Evolutionary conservation across 2,329 filamentous ascomycete genomes (phyloP), one percentile per base, ranked within the genome.

Genomic region (Aspergillus sp.): DNA sequence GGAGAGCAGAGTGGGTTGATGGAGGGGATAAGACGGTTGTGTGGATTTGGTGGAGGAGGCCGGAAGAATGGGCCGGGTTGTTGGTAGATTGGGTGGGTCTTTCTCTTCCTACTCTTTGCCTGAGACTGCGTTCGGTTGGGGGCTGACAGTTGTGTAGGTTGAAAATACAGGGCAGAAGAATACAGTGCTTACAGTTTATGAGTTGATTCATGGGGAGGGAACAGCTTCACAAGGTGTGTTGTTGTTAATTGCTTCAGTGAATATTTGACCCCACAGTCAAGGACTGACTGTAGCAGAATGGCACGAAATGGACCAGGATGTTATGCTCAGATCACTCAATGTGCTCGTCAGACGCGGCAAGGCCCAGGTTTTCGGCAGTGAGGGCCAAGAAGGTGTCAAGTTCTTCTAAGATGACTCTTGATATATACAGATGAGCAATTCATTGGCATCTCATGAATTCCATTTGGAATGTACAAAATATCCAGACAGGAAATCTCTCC

Each of bases 381-480:
- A 91, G 59, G 88, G 91, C 63, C 86, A 87, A 50, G 81, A 86
- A 60, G 93, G 93, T 59, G 88, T 97, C 54, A 98, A 98, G 73
- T 97, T 98, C 73, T 97, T 97, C 65, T 96, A 73, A 19, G 27
- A 6, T 7, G 34, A 34, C 32, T 34, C 32, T 8, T n/a, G 5
- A 10, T n/a, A 34, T 5, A 34, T 34, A n/a, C 32, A 19, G n/a
- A 19, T 36, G n/a, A 5, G n/a, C 12, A 34, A 4, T 7, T 33
- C 8, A 4, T n/a, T 7, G 28, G 19, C 7, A 26, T 19, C 19
- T 29, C 12, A 19, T 28, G 29, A 32, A n/a, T 19, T 42, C 28
- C 5, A 41, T 28, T 8, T 29, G 32, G 38, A 38, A 44, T 44
- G 36, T 9, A 19, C 36, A 39, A 7, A 8, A 39, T 27, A 39